These are phyloP conservation scores for Fusarium sp. DNA, from an alignment of 2,329 filamentous ascomycete species.

Conservation along the genomic window DNA sequence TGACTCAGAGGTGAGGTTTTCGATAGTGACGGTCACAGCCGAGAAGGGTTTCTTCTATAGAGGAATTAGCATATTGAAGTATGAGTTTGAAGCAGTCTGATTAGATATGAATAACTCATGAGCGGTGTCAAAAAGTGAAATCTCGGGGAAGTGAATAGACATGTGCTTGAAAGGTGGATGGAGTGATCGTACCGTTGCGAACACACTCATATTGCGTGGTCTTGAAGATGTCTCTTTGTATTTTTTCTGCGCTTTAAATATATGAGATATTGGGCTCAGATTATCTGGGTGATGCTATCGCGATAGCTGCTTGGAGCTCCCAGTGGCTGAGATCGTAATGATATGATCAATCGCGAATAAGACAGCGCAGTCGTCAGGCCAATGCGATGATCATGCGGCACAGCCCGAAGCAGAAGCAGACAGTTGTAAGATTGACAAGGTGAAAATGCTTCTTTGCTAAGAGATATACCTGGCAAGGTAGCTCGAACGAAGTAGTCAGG, in stretches of 20 bases:
- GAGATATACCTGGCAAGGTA: constrained; percentile 2
- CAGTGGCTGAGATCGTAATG: constrained; percentile 16
- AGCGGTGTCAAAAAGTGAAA: neutral
- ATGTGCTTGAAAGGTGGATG: neutral
- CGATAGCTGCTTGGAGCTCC: constrained; percentile 18
- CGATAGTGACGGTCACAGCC: constrained; percentile 91
- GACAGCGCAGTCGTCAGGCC: neutral
- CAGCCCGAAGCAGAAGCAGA: neutral
- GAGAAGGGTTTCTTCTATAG: constrained; percentile 79
- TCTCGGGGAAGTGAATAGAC: neutral
- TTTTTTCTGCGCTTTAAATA: neutral
- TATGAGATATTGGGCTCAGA: constrained; percentile 3
- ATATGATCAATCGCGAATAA: neutral
- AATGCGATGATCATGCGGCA: neutral
- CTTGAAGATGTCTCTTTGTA: neutral
- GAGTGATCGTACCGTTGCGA: constrained; percentile 42
- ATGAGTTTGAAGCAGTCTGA: neutral
- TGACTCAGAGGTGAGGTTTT: constrained; percentile 86
- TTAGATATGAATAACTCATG: constrained; percentile 31
- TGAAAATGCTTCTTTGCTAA: neutral
- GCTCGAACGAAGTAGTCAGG: constrained; percentile 19
- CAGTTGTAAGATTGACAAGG: neutral
- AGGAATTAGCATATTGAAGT: constrained; percentile 3
- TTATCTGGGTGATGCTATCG: constrained; percentile 32
- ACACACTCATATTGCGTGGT: constrained; percentile 38